Percentiles rank a stretch among this genome's conserved stretches.
phyloP scores from a whole-genome alignment of 2,329 filamentous ascomycete species.

The Trichoderma lentiforme region DNA sequence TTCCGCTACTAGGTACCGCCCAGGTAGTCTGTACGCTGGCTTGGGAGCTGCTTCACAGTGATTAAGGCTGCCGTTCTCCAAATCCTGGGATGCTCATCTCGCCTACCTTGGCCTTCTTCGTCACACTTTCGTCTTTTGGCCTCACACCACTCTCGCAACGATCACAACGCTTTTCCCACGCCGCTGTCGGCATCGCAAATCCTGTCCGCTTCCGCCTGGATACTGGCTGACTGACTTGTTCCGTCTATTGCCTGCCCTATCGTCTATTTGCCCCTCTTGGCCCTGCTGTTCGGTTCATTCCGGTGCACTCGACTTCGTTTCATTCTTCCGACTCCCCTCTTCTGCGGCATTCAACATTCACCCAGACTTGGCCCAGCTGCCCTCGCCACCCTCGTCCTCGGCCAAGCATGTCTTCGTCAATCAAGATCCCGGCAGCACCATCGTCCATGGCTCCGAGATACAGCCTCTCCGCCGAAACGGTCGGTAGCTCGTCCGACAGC shows the following conservation, averaged over 20 bases:
- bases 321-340: background rate
- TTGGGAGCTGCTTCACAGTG: background rate
- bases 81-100: slow-evolving; percentile 13
- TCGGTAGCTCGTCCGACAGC: slow-evolving; percentile 44
- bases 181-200: background rate
- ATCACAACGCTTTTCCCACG: slow-evolving; percentile 26
- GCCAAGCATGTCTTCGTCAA: slow-evolving; percentile 61
- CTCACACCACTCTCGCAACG: slow-evolving; percentile 1
- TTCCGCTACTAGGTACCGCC: background rate
- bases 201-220: background rate
- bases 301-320: background rate
- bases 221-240: background rate
- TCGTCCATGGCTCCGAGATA: slow-evolving; percentile 35
- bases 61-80: background rate
- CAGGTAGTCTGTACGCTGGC: background rate
- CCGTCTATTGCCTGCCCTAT: background rate
- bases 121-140: slow-evolving; percentile 18
- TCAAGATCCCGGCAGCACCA: slow-evolving; percentile 58
- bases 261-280: background rate
- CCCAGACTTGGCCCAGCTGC: slow-evolving; percentile 13
- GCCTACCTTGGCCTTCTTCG: slow-evolving; percentile 5
- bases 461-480: slow-evolving; percentile 43
- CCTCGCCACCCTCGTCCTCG: slow-evolving; percentile 11
- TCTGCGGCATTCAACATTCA: slow-evolving; percentile 2
- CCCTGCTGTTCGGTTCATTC: background rate